A percentile compares a stretch with the other conserved stretches of the same genome.
Conservation (phyloP, 306 rosid species). For the Vigna trinervia region DNA sequence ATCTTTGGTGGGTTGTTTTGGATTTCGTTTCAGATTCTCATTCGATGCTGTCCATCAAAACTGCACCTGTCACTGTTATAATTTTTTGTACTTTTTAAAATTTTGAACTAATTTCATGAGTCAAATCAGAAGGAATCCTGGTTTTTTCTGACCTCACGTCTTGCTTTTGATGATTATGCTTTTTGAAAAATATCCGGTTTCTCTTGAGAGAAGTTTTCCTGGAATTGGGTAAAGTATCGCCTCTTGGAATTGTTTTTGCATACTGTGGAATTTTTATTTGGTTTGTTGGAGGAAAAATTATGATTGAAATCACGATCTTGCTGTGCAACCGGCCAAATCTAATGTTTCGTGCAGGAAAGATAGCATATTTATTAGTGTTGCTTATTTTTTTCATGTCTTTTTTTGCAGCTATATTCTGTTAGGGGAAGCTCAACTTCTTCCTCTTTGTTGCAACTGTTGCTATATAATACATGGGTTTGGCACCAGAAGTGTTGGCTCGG, state of each 20-base stretch:
- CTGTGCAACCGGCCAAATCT: constrained; percentile 18
- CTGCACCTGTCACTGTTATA: background rate
- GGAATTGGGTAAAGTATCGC: background rate
- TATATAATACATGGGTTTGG: constrained; percentile 57
- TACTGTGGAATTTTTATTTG: background rate
- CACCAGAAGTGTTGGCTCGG: constrained; percentile 50
- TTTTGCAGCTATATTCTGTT: constrained; percentile 36
- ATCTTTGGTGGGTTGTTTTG: background rate
- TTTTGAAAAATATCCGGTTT: background rate
- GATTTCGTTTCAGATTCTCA: background rate
- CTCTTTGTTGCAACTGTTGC: constrained; percentile 36
- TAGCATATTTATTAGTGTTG: background rate
- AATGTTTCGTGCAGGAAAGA: background rate
- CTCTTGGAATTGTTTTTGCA: constrained; percentile 13
- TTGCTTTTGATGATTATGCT: constrained; percentile 6
- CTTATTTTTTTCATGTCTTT: background rate
- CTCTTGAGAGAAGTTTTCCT: background rate
- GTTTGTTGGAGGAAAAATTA: background rate
- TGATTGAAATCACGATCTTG: background rate
- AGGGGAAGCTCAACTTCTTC: constrained; percentile 45
- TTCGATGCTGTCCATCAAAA: background rate
- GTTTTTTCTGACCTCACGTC: background rate
- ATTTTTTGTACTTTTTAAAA: background rate
- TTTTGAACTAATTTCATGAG: background rate
- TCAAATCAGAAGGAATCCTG: constrained; percentile 13